These are phyloP conservation scores for Ananas comosus DNA, from an alignment of 176 grass and related monocot species.

Conservation along the genomic window DNA sequence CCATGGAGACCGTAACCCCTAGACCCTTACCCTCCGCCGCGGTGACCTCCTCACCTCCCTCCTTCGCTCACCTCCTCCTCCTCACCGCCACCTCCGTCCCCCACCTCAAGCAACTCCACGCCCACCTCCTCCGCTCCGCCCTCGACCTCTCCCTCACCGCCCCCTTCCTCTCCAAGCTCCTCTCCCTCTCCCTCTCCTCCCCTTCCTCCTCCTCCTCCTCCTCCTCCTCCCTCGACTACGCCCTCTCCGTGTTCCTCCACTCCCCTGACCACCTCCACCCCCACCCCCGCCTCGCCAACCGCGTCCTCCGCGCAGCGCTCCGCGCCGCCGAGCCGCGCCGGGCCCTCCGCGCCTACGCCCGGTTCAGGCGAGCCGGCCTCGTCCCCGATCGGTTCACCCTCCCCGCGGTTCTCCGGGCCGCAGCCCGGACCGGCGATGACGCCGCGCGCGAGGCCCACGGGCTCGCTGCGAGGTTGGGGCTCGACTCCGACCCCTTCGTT, in stretches of 20 bases:
- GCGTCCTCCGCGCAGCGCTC: conserved; percentile 23
- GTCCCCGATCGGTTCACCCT: conserved; percentile 38
- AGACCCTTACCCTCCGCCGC: background rate
- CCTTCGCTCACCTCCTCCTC: conserved; percentile 11
- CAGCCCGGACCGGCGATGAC: background rate
- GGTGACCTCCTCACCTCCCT: background rate
- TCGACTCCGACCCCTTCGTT: conserved; percentile 46
- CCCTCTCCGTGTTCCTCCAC: conserved; percentile 28
- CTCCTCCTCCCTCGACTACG: conserved; percentile 24
- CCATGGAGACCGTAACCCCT: background rate
- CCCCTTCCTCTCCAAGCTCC: conserved; percentile 31
- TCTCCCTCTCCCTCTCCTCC: conserved; percentile 15
- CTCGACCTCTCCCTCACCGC: conserved; percentile 13
- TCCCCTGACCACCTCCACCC: conserved; percentile 6
- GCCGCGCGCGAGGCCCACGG: conserved; percentile 30
- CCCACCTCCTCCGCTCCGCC: conserved; percentile 51
- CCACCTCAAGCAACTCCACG: conserved; percentile 54
- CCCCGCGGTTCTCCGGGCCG: conserved; percentile 43
- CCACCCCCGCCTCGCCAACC: conserved; percentile 23
- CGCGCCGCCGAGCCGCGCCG: conserved; percentile 11
- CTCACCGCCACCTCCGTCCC: conserved; percentile 16
- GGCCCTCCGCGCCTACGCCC: conserved; percentile 33
- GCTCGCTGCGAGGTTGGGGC: conserved; percentile 28
- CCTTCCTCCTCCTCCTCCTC: background rate
- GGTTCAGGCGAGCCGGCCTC: conserved; percentile 34